Percentiles rank a stretch among this genome's conserved stretches.
Evolutionary conservation across 1,284 basidiomycete genomes (phyloP).

Genomic region (Xerocomus minutiporus): DNA sequence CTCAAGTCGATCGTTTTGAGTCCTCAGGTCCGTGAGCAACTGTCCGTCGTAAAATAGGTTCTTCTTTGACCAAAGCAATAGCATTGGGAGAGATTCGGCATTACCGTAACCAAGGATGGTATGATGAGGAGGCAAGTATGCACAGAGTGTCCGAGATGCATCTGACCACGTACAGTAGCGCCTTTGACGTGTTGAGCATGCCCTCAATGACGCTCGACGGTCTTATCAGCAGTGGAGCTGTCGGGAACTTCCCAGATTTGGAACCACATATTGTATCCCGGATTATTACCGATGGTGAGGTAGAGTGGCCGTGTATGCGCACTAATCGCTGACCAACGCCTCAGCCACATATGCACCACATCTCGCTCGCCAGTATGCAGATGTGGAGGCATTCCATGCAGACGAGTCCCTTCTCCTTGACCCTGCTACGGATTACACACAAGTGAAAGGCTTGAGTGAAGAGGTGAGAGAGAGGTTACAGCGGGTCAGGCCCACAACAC

Average conservation of each 20-base stretch:
- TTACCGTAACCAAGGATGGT: constrained; percentile 58
- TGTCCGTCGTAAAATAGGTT: background rate
- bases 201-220: constrained; percentile 48
- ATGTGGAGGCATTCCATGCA: constrained; percentile 70
- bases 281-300: constrained; percentile 66
- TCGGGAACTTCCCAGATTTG: constrained; percentile 55
- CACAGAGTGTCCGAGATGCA: background rate
- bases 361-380: constrained; percentile 66
- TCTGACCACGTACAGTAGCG: constrained; percentile 40
- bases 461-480: constrained; percentile 71
- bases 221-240: constrained; percentile 37
- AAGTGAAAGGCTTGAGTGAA: constrained; percentile 65
- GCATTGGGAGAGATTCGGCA: constrained; percentile 57
- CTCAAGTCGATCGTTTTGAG: constrained; percentile 49
- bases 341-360: constrained; percentile 50
- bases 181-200: constrained; percentile 71
- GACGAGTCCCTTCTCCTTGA: constrained; percentile 74
- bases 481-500: constrained; percentile 58
- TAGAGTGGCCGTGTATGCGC: background rate
- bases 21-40: constrained; percentile 49
- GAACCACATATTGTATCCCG: constrained; percentile 54
- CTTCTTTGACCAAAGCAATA: constrained; percentile 24
- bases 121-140: constrained; percentile 49
- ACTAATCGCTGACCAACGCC: constrained; percentile 1
- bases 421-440: constrained; percentile 63